Evolutionary conservation across 2,329 filamentous ascomycete species (phyloP).

Genomic region (Zelopaecilomyces penicillatus): DNA sequence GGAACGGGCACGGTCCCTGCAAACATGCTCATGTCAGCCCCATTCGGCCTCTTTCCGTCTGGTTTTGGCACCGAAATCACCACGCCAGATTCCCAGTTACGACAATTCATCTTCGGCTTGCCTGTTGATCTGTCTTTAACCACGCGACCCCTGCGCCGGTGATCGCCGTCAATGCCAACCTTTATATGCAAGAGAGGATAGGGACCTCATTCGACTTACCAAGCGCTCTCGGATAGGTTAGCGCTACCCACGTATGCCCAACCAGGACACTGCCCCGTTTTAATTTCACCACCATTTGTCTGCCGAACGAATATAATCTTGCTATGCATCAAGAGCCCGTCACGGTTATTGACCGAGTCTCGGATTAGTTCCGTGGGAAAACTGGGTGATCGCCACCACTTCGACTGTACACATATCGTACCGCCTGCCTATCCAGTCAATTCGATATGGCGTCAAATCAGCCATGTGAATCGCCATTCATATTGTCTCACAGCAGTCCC

Average conservation of each 20-base stretch:
- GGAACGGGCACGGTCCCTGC: constrained; percentile 51
- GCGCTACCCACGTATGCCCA: constrained; percentile 88
- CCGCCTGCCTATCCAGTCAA: constrained; percentile 65
- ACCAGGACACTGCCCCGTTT: constrained; percentile 26
- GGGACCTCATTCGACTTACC: constrained; percentile 54
- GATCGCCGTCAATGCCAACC: constrained; percentile 16
- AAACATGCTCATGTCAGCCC: constrained; percentile 35
- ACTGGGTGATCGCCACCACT: constrained; percentile 58
- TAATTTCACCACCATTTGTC: constrained; percentile 3
- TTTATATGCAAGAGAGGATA: constrained; percentile 3
- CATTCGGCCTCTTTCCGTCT: constrained; percentile 8
- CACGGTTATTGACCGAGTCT: constrained; percentile 64
- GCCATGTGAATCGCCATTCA: no score
- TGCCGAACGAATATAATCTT: constrained; percentile 57
- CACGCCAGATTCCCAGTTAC: constrained; percentile 96
- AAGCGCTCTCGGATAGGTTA: constrained; percentile 89
- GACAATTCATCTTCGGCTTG: constrained; percentile 66
- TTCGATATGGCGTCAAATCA: no score
- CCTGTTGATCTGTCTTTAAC: constrained; percentile 60
- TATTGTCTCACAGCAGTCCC: no score
- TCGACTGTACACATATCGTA: constrained; percentile 70
- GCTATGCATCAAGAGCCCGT: constrained; percentile 76
- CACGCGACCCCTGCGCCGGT: constrained; percentile 59
- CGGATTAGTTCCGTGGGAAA: constrained; percentile 68
- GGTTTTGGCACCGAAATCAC: constrained; percentile 50